Base-by-base conservation (phyloP, 257 asterid genomes). In the Anisodus acutangulus region DNA sequence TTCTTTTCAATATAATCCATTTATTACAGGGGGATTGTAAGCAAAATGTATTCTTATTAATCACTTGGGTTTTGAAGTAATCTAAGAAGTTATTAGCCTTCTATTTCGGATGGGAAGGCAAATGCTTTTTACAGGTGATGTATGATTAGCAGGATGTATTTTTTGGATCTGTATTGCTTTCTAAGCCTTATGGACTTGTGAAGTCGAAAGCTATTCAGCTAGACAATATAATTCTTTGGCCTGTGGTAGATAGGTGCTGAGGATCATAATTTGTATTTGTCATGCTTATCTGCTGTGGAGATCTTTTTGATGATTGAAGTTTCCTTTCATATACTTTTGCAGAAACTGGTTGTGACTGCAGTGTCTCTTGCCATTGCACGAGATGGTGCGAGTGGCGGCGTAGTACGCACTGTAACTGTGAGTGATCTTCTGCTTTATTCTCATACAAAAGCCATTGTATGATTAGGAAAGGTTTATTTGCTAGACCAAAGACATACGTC, bases 311-410 rank as follows among this genome's bases (percentile, higher is more conserved):
- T 26, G 6, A 55, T 41, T 4, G 2, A 49, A 81, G n/a, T 19
- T 19, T 58, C 80, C 15, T 49, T 67, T n/a, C 58, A 31, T 54
- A n/a, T 8, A 19, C 35, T 74, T 15, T 3, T 81, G 79, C 93
- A 94, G 99, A 85, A 93, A 84, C 82, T 96, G 85, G 99, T 94
- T 19, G 98, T 94, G 86, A 92, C 93, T 89, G 98, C 99, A 12
- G 99, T 94, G 85, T 96, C 99, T 84, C 99, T 96, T 86, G 99
- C 99, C 86, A 96, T 96, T 92, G 98, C 99, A 85, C 93, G 99
- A 35, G 99, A 96, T 90, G 98, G 99, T 85, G 98, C 99, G 83
- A 94, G 99, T 80, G 99, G 98, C 54, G 99, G 99, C 47, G 98
- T 96, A 85, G 97, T 96, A 72, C 95, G 99, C 17, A 96, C 99